Evolutionary conservation across 352 stramenopile genomes (phyloP).

Genomic region (Globisporangium mamillatum): DNA sequence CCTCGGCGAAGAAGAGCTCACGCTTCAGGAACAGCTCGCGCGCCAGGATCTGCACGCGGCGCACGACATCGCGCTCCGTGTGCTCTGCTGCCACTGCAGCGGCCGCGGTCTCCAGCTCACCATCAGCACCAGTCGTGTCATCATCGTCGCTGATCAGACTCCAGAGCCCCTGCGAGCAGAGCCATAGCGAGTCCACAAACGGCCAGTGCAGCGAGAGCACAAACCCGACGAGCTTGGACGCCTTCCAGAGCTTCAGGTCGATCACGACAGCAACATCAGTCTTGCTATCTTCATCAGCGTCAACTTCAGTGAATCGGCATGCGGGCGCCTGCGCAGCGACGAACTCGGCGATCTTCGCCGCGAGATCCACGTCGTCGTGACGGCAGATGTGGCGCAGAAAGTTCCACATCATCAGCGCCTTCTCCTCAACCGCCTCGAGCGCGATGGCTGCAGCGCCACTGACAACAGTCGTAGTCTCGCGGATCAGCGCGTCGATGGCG

Average conservation of each 20-base stretch:
- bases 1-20: slow-evolving; percentile 53
- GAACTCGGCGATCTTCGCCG: slow-evolving; percentile 33
- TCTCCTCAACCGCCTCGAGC: slow-evolving; percentile 32
- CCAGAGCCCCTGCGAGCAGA: slow-evolving; percentile 50
- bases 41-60: slow-evolving; percentile 48
- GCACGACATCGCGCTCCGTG: slow-evolving; percentile 51
- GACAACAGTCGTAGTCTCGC: slow-evolving; percentile 12
- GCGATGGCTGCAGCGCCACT: slow-evolving; percentile 18
- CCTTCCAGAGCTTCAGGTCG: slow-evolving; percentile 35
- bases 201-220: slow-evolving; percentile 68
- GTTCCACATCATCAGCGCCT: slow-evolving; percentile 50
- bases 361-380: slow-evolving; percentile 46
- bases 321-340: slow-evolving; percentile 21
- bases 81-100: slow-evolving; percentile 12
- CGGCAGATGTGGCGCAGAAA: slow-evolving; percentile 71
- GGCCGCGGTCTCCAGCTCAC: neutral
- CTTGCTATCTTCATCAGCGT: neutral
- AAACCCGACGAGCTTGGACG: slow-evolving; percentile 49
- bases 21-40: slow-evolving; percentile 45
- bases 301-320: too few species aligned
- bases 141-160: slow-evolving; percentile 24
- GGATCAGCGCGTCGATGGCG: slow-evolving; percentile 45
- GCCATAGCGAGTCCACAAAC: slow-evolving; percentile 75
- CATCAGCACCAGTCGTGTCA: neutral
- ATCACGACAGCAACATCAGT: slow-evolving; percentile 18